A percentile compares a stretch with the other conserved stretches of the same genome.
Conservation (phyloP, 345 rosid species). For the Rhodamnia argentea region DNA sequence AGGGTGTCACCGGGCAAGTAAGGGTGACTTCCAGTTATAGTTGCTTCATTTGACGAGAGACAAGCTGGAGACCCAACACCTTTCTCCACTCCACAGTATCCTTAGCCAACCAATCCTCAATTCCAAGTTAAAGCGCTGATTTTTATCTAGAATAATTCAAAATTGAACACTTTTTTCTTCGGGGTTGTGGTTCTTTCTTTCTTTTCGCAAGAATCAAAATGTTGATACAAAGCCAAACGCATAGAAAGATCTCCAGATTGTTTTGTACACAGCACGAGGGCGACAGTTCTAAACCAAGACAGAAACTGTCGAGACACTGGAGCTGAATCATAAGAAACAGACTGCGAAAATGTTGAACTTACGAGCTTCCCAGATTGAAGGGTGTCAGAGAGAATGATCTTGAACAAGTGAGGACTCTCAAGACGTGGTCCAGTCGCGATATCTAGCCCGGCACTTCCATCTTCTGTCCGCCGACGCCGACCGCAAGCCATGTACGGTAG, state of each 20-base stretch:
- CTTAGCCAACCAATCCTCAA: not conserved
- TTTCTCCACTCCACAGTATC: not conserved
- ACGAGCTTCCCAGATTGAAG: not conserved
- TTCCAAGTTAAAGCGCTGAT: not conserved
- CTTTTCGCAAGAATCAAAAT: not conserved
- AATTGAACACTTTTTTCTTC: not conserved
- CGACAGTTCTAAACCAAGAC: not conserved
- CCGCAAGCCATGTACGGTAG: not conserved
- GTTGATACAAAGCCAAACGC: not conserved
- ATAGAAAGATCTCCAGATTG: not conserved
- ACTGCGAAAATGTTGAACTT: not conserved
- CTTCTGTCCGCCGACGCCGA: not conserved
- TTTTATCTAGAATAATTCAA: not conserved
- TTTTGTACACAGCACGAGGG: not conserved
- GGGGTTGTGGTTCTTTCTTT: not conserved
- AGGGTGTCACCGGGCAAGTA: not conserved
- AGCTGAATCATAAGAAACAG: not conserved
- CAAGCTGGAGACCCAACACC: not conserved
- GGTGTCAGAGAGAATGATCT: not conserved
- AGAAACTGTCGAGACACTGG: not conserved
- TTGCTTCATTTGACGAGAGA: not conserved
- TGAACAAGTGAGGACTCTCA: not conserved
- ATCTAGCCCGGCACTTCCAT: not conserved
- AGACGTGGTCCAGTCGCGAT: not conserved
- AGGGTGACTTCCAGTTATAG: not conserved